These are phyloP conservation scores for Penicillium chermesinum DNA, from an alignment of 495 filamentous ascomycete genomes.

Conservation along the genomic window DNA sequence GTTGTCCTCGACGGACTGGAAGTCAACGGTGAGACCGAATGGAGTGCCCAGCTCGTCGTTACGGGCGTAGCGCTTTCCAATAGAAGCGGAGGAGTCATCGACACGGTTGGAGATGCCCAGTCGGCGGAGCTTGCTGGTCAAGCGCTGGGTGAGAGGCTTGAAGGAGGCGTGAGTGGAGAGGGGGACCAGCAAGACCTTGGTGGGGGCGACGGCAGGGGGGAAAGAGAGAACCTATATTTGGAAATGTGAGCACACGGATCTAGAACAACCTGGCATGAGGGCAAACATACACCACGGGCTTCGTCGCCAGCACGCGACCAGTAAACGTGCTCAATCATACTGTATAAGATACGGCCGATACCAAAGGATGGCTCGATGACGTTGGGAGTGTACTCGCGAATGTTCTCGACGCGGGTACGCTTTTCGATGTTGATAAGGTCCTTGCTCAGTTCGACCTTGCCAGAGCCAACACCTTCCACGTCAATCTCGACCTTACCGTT, in stretches of 20 bases:
- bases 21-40: slow-evolving; percentile 64
- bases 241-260: not conserved
- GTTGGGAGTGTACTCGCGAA: slow-evolving; percentile 74
- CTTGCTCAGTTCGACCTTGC: slow-evolving; percentile 65
- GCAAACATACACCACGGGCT: slow-evolving; percentile 55
- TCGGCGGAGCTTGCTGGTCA: slow-evolving; percentile 51
- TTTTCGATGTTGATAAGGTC: slow-evolving; percentile 68
- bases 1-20: slow-evolving; percentile 63
- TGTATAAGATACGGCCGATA: slow-evolving; percentile 75
- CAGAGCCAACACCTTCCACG: slow-evolving; percentile 56
- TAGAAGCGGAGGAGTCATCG: slow-evolving; percentile 61
- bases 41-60: slow-evolving; percentile 66
- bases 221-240: slow-evolving; percentile 57
- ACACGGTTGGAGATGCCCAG: slow-evolving; percentile 59
- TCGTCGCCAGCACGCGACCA: slow-evolving; percentile 64
- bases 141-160: slow-evolving; percentile 46
- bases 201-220: slow-evolving; percentile 60
- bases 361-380: slow-evolving; percentile 85
- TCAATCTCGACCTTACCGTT: slow-evolving; percentile 63
- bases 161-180: slow-evolving; percentile 56
- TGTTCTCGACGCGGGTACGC: slow-evolving; percentile 61
- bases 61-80: slow-evolving; percentile 63
- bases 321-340: slow-evolving; percentile 73
- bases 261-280: not conserved
- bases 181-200: slow-evolving; percentile 65